These are phyloP conservation scores for Globisporangium radiosum DNA, from an alignment of 352 stramenopile species.

Conservation along the genomic window DNA sequence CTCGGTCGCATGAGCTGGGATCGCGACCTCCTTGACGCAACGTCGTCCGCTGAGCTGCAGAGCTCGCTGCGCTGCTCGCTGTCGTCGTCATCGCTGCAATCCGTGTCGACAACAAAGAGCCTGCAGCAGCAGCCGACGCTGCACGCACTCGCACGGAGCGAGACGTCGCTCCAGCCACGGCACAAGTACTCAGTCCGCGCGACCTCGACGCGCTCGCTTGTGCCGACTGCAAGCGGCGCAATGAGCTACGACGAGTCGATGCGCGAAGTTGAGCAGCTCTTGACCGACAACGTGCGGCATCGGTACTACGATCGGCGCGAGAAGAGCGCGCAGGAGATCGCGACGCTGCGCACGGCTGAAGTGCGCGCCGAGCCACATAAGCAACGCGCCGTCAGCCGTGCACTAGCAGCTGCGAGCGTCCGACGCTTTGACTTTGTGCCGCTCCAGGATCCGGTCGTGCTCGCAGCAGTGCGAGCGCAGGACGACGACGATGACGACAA, in stretches of 20 bases:
- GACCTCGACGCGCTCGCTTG: neutral
- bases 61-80: conserved; percentile 3
- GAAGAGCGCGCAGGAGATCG: conserved; percentile 16
- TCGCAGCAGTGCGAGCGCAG: conserved; percentile 20
- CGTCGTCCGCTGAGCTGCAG: neutral
- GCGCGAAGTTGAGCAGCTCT: conserved; percentile 43
- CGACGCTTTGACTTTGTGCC: conserved; percentile 35
- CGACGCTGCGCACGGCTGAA: conserved; percentile 11
- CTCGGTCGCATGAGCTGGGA: conserved; percentile 56
- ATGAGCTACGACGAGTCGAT: conserved; percentile 37
- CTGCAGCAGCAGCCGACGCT: neutral
- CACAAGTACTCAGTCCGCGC: neutral
- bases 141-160: neutral
- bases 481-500: conserved; percentile 16
- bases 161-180: conserved; percentile 4
- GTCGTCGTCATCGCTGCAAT: neutral
- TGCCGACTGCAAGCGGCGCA: neutral
- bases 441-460: conserved; percentile 27
- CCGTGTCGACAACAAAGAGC: neutral
- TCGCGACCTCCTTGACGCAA: conserved; percentile 31
- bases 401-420: conserved; percentile 1
- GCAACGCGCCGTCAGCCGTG: neutral
- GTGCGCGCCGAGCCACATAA: neutral
- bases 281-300: conserved; percentile 28
- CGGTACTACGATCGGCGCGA: conserved; percentile 10